Evolutionary conservation across 2,329 filamentous ascomycete species (phyloP).

Genomic region (Passalora sequoiae): DNA sequence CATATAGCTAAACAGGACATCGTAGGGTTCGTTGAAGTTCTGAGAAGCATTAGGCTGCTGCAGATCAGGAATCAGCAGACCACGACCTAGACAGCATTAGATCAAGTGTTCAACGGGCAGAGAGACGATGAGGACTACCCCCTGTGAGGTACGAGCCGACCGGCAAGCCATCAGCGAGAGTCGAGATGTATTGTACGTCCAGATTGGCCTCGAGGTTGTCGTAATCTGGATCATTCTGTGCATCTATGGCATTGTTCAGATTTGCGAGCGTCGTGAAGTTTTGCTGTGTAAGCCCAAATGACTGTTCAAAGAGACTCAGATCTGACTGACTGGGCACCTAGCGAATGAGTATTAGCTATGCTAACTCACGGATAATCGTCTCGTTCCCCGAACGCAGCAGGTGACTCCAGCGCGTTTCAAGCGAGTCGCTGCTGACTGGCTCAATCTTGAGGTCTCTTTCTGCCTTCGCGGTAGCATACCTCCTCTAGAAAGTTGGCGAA

Average conservation of each 20-base stretch:
- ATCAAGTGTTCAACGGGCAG: neutral
- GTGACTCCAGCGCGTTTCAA: too few species aligned
- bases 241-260: slow-evolving; percentile 20
- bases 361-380: too few species aligned
- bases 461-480: too few species aligned
- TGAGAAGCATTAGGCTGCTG: slow-evolving; percentile 31
- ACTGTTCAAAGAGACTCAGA: slow-evolving; percentile 38
- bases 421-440: too few species aligned
- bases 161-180: slow-evolving; percentile 50
- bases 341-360: too few species aligned
- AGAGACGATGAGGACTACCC: slow-evolving; percentile 43
- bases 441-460: too few species aligned
- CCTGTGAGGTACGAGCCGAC: slow-evolving; percentile 53
- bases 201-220: slow-evolving; percentile 53
- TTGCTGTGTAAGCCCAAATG: slow-evolving; percentile 41
- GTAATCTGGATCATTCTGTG: slow-evolving; percentile 18
- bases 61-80: slow-evolving; percentile 47
- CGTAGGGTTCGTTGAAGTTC: slow-evolving; percentile 62
- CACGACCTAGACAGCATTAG: slow-evolving; percentile 23
- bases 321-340: slow-evolving; percentile 47
- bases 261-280: slow-evolving; percentile 38
- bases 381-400: too few species aligned
- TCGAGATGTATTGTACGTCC: slow-evolving; percentile 59
- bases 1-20: slow-evolving; percentile 56
- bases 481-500: slow-evolving; percentile 52